Evolutionary conservation across 179 eudicot species (phyloP), one percentile per base, ranked within the genome.

Genomic region (Heliamphora pulchella): DNA sequence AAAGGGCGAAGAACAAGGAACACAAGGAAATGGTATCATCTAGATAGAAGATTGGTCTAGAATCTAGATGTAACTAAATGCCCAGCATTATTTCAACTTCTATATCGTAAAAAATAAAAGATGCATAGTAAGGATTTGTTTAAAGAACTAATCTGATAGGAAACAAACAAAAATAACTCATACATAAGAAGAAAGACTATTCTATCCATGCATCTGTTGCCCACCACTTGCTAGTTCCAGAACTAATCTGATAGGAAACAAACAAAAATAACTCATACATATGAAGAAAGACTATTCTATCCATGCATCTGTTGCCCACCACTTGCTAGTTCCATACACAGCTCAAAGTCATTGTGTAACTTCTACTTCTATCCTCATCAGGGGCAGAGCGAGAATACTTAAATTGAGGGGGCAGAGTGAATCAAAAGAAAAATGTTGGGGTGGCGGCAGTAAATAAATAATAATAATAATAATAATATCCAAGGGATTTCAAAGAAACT

Each of bases 41-140:
- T 66, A 66, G 58, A 4, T 65, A 11, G 31, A 78, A 46, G 20
- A 22, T 67, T 39, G 50, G 15, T 11, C 22, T 31, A 66, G 15
- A 66, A 18, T 62, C 66, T 62, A 62, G 66, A 43, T 66, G 63
- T 31, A 51, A 77, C 79, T 47, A 20, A 66, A 14, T 53, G 51
- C 69, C 75, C n/a, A 53, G 8, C n/a, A 55, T 54, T 39, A 31
- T 13, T 22, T 59, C 1, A 69, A 57, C 63, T 68, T 20, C 18
- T 15, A 77, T 15, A 18, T 47, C 8, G 43, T 10, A 73, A 54
- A 73, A 73, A 54, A 73, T 13, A 11, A 3, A 20, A 71, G 8
- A 17, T 7, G 48, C 8, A 57, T 9, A 71, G 6, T 2, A 18
- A 71, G 39, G 4, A 47, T 3, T 46, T 71, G 31, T 47, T 47